A percentile compares a stretch with the other conserved stretches of the same genome.
phyloP scores from a whole-genome alignment of 176 grass and related monocot genomes.

The Triticum aestivum region DNA sequence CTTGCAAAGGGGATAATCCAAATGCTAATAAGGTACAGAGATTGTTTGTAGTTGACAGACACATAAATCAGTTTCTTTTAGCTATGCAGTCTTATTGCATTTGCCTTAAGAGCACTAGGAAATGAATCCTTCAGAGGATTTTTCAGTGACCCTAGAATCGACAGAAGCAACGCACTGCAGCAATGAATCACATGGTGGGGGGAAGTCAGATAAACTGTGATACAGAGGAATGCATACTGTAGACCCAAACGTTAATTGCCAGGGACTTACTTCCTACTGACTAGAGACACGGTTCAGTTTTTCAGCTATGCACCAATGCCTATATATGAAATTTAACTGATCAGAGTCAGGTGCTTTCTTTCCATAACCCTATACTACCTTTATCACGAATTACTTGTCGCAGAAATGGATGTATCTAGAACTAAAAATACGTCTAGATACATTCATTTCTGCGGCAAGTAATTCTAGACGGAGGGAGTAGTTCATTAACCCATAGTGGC shows the following conservation, averaged over 20 bases:
- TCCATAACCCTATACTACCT: not conserved
- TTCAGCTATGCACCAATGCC: not conserved
- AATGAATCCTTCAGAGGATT: not conserved
- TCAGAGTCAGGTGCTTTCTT: not conserved
- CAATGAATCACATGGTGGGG: not conserved
- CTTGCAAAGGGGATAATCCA: not conserved
- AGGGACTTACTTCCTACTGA: not conserved
- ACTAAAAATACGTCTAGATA: too few species aligned
- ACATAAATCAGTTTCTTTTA: not conserved
- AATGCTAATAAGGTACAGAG: not conserved
- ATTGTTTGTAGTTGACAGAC: not conserved
- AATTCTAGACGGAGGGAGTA: too few species aligned
- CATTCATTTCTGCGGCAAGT: too few species aligned
- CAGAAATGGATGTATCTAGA: too few species aligned
- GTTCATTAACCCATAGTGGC: not conserved
- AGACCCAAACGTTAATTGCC: too few species aligned
- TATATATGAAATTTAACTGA: not conserved
- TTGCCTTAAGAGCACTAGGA: not conserved
- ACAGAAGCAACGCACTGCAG: not conserved
- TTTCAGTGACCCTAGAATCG: not conserved
- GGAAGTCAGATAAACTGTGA: not conserved
- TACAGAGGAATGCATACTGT: not conserved
- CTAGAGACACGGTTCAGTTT: not conserved
- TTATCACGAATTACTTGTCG: too few species aligned
- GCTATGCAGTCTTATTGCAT: not conserved